These are phyloP conservation scores for Cylindricascospora bacillispora DNA, from an alignment of 1,139 yeast genomes.

Conservation along the genomic window DNA sequence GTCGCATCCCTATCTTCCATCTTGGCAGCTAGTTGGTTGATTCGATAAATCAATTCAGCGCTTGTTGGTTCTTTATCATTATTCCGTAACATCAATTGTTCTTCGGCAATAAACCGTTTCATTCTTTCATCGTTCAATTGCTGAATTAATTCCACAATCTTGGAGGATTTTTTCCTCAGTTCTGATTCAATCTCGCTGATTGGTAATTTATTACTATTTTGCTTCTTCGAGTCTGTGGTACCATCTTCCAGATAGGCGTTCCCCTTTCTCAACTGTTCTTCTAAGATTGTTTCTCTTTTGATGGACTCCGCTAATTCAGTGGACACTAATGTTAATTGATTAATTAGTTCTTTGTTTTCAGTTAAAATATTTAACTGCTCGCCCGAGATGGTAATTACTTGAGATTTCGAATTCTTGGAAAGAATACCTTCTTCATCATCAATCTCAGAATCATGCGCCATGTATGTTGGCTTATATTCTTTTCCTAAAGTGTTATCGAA, in stretches of 20 bases:
- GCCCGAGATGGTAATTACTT: slow-evolving; percentile 32
- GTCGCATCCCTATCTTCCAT: too few species aligned
- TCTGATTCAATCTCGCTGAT: slow-evolving; percentile 24
- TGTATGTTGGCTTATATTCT: slow-evolving; percentile 12
- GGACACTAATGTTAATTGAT: slow-evolving; percentile 55
- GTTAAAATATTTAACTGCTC: slow-evolving; percentile 52
- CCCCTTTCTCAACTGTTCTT: slow-evolving; percentile 29
- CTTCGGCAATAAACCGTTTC: slow-evolving; percentile 56
- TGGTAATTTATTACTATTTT: slow-evolving; percentile 4
- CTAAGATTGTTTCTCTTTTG: slow-evolving; percentile 49
- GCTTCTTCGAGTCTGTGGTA: slow-evolving; percentile 2
- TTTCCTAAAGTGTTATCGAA: slow-evolving; percentile 14
- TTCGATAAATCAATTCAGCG: slow-evolving; percentile 41
- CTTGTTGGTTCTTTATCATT: slow-evolving; percentile 42
- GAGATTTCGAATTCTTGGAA: slow-evolving; percentile 6
- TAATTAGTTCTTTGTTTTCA: slow-evolving; percentile 44
- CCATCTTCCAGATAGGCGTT: slow-evolving; percentile 5
- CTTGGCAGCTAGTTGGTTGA: too few species aligned
- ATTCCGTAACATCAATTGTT: slow-evolving; percentile 46
- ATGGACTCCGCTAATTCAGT: slow-evolving; percentile 62
- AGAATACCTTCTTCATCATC: slow-evolving; percentile 6
- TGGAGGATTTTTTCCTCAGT: slow-evolving; percentile 33
- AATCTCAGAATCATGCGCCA: slow-evolving; percentile 5
- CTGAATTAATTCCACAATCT: slow-evolving; percentile 41
- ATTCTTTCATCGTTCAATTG: slow-evolving; percentile 52